Evolutionary conservation across 345 rosid species (phyloP).

Genomic region (Eutrema japonicum): DNA sequence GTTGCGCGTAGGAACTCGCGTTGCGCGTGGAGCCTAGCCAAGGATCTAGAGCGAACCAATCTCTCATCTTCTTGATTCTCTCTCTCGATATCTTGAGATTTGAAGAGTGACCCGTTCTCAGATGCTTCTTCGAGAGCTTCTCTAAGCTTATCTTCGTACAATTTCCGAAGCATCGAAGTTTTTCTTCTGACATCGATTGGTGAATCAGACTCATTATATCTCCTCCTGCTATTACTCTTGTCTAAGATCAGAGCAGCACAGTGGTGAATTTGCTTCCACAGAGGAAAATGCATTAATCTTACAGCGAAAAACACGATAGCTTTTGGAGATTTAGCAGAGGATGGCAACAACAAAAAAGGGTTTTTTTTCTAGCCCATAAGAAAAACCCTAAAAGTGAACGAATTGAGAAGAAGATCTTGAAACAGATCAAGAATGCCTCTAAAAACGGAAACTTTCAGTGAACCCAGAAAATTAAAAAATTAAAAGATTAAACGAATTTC

Average conservation of each 20-base stretch:
- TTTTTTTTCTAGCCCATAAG: conserved; percentile 26
- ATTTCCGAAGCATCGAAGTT: conserved; percentile 61
- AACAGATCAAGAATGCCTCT: conserved; percentile 37
- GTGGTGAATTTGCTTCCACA: conserved; percentile 82
- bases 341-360: neutral
- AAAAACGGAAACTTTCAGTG: conserved; percentile 41
- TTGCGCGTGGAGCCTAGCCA: conserved; percentile 77
- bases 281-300: conserved; percentile 75
- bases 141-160: conserved; percentile 72
- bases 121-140: conserved; percentile 91
- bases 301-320: no score
- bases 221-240: conserved; percentile 61
- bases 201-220: conserved; percentile 52
- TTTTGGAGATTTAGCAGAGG: conserved; percentile 15
- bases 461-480: conserved; percentile 24
- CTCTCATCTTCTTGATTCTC: conserved; percentile 52
- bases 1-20: conserved; percentile 75
- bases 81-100: conserved; percentile 69
- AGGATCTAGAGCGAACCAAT: conserved; percentile 72
- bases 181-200: conserved; percentile 47
- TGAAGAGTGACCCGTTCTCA: conserved; percentile 71
- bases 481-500: conserved; percentile 10
- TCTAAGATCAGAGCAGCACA: conserved; percentile 79
- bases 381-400: conserved; percentile 8
- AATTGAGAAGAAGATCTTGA: conserved; percentile 25